Evolutionary conservation across 495 filamentous ascomycete genomes (phyloP), one percentile per base, ranked within the genome.

Genomic region (Aspergillus heteromorphus): DNA sequence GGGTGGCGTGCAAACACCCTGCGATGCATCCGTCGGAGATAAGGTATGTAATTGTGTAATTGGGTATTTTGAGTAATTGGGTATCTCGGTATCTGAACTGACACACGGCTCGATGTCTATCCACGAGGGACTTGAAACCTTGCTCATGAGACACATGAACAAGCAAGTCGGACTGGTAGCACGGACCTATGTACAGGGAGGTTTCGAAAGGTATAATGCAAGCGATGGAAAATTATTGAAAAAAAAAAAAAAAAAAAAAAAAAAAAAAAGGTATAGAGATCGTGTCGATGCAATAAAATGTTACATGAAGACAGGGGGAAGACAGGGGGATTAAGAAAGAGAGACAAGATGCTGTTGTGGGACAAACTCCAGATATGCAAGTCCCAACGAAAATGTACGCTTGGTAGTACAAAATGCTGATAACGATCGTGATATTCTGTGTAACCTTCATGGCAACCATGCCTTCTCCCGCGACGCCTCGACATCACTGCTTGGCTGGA

Each of bases 351-450:
- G 16, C 48, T 38, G 51, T 30, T 54, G 41, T 40, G 38, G 42
- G 43, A 47, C 43, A 13, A 54, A 54, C 51, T 54, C 51, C 51
- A 14, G 16, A 18, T 38, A 54, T 54, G 51, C 51, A 40, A 54
- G 51, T 48, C 51, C 51, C 30, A 48, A 48, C 42, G 34, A 48
- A 21, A 43, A 34, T 40, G 30, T 34, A 47, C 43, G 43, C 43
- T 47, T 47, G 42, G 43, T 47, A 47, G 43, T 47, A 47, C 43
- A 54, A 48, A 54, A 48, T 17, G 23, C 36, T 40, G 42, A 38
- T 40, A 48, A 54, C 29, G 45, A 48, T 54, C 51, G 43, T 54
- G 51, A 54, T 48, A 40, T 25, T 48, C 18, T 47, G 41, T 45
- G 29, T 56, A 51, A 48, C 48, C 19, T 23, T 51, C 42, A 56